A percentile compares a stretch with the other conserved stretches of the same genome.
phyloP scores from a whole-genome alignment of 2,329 filamentous ascomycete species.

The Thermothelomyces thermophilus region DNA sequence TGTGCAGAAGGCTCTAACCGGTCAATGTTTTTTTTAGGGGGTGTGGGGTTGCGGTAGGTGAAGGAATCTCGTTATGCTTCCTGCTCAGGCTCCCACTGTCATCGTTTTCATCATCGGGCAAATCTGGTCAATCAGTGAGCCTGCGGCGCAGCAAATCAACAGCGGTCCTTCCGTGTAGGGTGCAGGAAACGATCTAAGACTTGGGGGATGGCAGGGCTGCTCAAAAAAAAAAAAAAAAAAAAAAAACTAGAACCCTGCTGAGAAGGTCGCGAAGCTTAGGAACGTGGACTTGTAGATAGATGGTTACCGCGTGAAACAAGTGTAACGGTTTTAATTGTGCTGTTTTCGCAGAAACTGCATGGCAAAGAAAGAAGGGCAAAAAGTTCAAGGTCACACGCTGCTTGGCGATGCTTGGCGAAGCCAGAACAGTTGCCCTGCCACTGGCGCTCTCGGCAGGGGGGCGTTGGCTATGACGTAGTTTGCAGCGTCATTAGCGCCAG shows the following conservation, averaged over 20 bases:
- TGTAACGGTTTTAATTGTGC: no score
- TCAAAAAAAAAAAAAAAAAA: no score
- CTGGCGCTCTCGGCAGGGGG: constrained; percentile 3
- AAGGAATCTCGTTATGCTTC: background rate
- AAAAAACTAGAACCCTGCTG: no score
- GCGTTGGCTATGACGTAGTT: constrained; percentile 18
- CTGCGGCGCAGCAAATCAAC: background rate
- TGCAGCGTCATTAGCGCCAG: constrained; percentile 17
- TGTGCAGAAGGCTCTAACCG: constrained; percentile 10
- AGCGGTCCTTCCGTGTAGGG: background rate
- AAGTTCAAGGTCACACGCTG: constrained; percentile 4
- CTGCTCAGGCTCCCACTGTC: constrained; percentile 23
- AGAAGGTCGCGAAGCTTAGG: no score
- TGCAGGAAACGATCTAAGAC: background rate
- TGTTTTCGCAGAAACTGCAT: background rate
- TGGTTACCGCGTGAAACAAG: no score
- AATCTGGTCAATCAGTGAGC: constrained; percentile 3
- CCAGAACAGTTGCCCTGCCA: constrained; percentile 4
- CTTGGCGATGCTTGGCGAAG: constrained; percentile 8
- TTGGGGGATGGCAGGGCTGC: background rate
- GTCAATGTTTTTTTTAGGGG: background rate
- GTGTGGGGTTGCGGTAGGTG: background rate
- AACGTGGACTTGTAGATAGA: no score
- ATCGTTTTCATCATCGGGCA: constrained; percentile 25
- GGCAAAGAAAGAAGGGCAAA: background rate